These are phyloP conservation scores for Tricholoma saponaceum DNA, from an alignment of 768 basidiomycete species.

Conservation along the genomic window DNA sequence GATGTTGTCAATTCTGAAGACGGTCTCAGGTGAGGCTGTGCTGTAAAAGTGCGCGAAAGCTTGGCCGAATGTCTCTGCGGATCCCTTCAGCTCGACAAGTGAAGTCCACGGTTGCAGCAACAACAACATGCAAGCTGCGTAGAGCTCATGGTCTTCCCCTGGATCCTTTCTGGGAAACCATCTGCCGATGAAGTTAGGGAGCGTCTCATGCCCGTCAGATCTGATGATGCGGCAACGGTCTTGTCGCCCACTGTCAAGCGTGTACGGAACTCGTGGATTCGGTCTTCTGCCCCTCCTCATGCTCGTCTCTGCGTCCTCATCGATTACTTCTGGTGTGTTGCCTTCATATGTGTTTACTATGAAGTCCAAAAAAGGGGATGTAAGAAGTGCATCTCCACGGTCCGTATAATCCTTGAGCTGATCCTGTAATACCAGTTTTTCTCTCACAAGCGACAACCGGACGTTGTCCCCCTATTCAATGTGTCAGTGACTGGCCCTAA, in stretches of 20 bases:
- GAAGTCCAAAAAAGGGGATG: slow-evolving; percentile 10
- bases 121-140: slow-evolving; percentile 26
- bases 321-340: not conserved
- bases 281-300: not conserved
- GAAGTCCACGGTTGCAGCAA: slow-evolving; percentile 32
- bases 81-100: slow-evolving; percentile 18
- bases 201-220: slow-evolving; percentile 23
- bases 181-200: slow-evolving; percentile 29
- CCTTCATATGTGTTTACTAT: slow-evolving; percentile 18
- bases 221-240: not conserved
- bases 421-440: slow-evolving; percentile 8
- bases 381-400: slow-evolving; percentile 11
- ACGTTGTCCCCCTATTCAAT: not conserved
- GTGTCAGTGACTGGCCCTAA: not conserved
- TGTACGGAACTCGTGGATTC: not conserved
- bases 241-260: not conserved
- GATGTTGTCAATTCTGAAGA: slow-evolving; percentile 19
- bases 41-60: slow-evolving; percentile 17
- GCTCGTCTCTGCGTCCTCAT: not conserved
- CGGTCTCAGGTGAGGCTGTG: not conserved
- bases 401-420: slow-evolving; percentile 18
- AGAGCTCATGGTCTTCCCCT: slow-evolving; percentile 13
- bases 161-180: slow-evolving; percentile 26
- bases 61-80: slow-evolving; percentile 11
- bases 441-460: not conserved